These are phyloP conservation scores for Sinapis alba DNA, from an alignment of 441 rosid genomes.

Conservation along the genomic window DNA sequence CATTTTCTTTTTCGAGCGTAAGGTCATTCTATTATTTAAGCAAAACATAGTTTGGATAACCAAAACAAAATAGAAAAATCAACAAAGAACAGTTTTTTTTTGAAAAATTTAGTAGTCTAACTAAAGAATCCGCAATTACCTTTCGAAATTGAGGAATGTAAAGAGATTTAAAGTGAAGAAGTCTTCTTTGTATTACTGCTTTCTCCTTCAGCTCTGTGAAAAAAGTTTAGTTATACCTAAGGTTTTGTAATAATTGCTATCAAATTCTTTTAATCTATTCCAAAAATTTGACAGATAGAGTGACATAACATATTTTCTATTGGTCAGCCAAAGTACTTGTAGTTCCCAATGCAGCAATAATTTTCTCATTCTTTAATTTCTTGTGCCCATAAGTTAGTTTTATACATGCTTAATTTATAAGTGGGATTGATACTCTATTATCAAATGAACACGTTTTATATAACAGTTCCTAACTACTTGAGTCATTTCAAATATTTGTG, in stretches of 20 bases:
- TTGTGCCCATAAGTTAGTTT: not conserved
- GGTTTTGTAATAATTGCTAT: not conserved
- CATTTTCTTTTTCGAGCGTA: too few species aligned
- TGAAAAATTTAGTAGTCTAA: not conserved
- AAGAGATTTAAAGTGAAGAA: not conserved
- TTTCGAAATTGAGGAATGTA: not conserved
- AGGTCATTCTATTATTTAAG: too few species aligned
- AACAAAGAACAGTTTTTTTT: not conserved
- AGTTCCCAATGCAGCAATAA: not conserved
- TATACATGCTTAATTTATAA: not conserved
- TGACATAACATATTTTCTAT: not conserved
- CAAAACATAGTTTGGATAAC: too few species aligned
- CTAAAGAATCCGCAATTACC: not conserved
- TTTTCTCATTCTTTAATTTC: not conserved
- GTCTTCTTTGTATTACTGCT: not conserved
- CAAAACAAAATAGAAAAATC: too few species aligned
- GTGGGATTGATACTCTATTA: not conserved
- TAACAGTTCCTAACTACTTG: not conserved
- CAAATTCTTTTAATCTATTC: too few species aligned
- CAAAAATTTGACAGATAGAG: not conserved
- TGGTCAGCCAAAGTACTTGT: not conserved
- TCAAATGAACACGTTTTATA: not conserved
- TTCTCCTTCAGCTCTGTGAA: not conserved
- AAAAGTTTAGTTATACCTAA: too few species aligned
- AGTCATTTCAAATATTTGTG: not conserved